These are phyloP conservation scores for Calvatia gigantea DNA, from an alignment of 768 basidiomycete genomes.

Conservation along the genomic window DNA sequence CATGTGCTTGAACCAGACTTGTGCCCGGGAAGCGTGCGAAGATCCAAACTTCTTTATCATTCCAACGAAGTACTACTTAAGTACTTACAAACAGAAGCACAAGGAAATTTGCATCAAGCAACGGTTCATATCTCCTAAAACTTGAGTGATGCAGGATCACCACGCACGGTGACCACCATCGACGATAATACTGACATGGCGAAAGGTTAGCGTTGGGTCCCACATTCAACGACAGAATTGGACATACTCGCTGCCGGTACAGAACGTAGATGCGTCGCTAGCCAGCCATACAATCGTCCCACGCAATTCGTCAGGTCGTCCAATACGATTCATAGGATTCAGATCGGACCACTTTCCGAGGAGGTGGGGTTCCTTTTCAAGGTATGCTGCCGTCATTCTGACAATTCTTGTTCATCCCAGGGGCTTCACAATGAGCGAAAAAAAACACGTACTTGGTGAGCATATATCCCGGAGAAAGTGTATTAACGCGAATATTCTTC, in stretches of 20 bases:
- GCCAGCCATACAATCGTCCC: slow-evolving; percentile 69
- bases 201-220: neutral
- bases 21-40: neutral
- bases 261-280: slow-evolving; percentile 65
- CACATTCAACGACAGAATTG: neutral
- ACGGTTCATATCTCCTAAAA: too few species aligned
- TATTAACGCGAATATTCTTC: slow-evolving; percentile 65
- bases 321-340: slow-evolving; percentile 66
- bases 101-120: too few species aligned
- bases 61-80: neutral
- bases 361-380: slow-evolving; percentile 48
- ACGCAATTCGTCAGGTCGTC: slow-evolving; percentile 62
- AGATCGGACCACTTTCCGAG: slow-evolving; percentile 48
- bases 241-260: slow-evolving; percentile 65
- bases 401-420: neutral
- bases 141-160: too few species aligned
- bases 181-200: slow-evolving; percentile 16
- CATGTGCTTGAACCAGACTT: neutral
- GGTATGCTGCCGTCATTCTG: slow-evolving; percentile 21
- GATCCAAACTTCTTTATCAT: neutral
- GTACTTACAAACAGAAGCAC: too few species aligned
- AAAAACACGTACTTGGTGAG: slow-evolving; percentile 48
- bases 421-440: neutral
- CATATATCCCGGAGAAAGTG: slow-evolving; percentile 72
- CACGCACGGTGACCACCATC: slow-evolving; percentile 23